These are phyloP conservation scores for Candida morakotiae DNA, from an alignment of 805 yeast species.

Conservation along the genomic window DNA sequence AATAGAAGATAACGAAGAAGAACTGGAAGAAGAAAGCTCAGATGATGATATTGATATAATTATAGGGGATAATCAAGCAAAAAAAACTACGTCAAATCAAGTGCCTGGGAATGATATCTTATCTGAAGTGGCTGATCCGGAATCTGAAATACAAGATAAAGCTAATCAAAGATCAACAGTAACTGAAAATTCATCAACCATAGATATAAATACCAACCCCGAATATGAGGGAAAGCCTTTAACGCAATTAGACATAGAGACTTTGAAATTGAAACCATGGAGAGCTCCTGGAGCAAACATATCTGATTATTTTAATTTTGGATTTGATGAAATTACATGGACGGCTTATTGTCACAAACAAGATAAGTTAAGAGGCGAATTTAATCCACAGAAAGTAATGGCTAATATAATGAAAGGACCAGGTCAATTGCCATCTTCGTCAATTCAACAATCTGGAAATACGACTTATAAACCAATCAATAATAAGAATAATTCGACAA, in stretches of 20 bases:
- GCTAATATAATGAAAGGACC: conserved; percentile 46
- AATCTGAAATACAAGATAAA: conserved; percentile 17
- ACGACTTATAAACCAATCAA: not conserved
- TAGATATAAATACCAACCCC: conserved; percentile 71
- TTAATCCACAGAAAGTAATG: conserved; percentile 77
- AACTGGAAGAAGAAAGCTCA: conserved; percentile 44
- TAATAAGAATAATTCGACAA: not conserved
- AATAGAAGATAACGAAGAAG: conserved; percentile 41
- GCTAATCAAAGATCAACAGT: conserved; percentile 17
- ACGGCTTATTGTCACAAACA: conserved; percentile 85
- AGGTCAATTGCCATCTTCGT: conserved; percentile 14
- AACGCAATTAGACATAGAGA: conserved; percentile 74
- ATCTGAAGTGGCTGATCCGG: conserved; percentile 12
- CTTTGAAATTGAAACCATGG: conserved; percentile 95
- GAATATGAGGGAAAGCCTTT: conserved; percentile 77
- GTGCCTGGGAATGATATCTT: conserved; percentile 24
- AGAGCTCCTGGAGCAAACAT: conserved; percentile 94
- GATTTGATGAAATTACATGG: conserved; percentile 97
- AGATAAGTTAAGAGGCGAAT: conserved; percentile 74
- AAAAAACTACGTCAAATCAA: conserved; percentile 17
- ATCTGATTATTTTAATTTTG: conserved; percentile 92
- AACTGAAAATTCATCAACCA: conserved; percentile 31
- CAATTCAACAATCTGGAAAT: conserved; percentile 1
- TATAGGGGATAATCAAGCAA: conserved; percentile 39
- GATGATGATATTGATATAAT: conserved; percentile 82